Percentiles rank a stretch among this genome's conserved stretches.
phyloP scores from a whole-genome alignment of 495 filamentous ascomycete species.

The Penicillium bialowiezense region DNA sequence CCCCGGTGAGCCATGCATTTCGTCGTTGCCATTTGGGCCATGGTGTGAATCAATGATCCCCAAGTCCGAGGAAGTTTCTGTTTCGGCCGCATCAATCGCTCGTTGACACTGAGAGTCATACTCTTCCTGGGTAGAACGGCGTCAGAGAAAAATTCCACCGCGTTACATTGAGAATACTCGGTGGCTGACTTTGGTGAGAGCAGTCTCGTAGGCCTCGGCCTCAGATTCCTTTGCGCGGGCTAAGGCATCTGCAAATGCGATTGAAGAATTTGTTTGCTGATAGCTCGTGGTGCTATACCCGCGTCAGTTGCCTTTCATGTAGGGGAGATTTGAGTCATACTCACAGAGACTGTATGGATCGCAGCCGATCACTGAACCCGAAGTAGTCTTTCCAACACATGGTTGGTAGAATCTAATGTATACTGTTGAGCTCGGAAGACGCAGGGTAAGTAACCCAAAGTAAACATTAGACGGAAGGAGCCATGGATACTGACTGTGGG shows the following conservation, averaged over 20 bases:
- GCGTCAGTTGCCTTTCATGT: conserved; percentile 9
- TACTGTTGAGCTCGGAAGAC: not conserved
- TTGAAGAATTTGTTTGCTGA: conserved; percentile 33
- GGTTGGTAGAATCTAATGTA: conserved; percentile 13
- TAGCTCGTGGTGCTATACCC: conserved; percentile 44
- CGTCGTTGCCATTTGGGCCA: conserved; percentile 9
- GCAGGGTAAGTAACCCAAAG: no score
- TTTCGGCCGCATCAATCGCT: conserved; percentile 38
- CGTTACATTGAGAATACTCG: not conserved
- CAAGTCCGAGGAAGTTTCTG: conserved; percentile 13
- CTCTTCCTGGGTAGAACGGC: conserved; percentile 34
- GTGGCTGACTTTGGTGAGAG: conserved; percentile 36
- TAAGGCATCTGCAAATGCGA: conserved; percentile 42
- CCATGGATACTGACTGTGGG: no score
- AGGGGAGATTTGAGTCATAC: conserved; percentile 6
- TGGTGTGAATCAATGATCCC: conserved; percentile 18
- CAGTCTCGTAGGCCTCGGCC: conserved; percentile 38
- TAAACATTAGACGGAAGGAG: no score
- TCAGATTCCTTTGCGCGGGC: conserved; percentile 38
- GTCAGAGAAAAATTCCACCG: not conserved
- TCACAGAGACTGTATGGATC: conserved; percentile 46
- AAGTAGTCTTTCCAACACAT: conserved; percentile 42
- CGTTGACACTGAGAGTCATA: conserved; percentile 45
- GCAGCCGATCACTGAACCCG: conserved; percentile 52
- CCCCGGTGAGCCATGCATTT: conserved; percentile 16